Base-by-base conservation (phyloP, 176 grass and related monocot genomes). In the Triticum aestivum region DNA sequence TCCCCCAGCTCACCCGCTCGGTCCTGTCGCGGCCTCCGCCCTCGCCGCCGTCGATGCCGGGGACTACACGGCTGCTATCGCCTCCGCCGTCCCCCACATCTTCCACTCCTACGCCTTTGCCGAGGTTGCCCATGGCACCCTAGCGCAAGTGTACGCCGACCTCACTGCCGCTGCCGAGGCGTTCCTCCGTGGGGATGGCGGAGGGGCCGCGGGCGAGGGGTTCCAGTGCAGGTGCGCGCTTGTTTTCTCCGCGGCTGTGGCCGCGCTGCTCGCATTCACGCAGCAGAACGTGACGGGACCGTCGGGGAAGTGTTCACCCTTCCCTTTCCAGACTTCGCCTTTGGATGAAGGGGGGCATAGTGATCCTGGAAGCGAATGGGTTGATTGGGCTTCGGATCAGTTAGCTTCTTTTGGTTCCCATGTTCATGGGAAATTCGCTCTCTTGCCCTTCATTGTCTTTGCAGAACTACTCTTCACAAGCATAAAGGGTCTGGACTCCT, bases 211-310 rank as follows among this genome's bases (percentile, higher is more conserved):
- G 11, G 82, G 79, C 4, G 84, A 61, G 26, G 89, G 76, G 34
- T 54, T 82, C 56, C 91, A 93, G 37, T 61, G 83, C 47, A 89
- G 86, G 85, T 86, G 84, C 44, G 87, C 89, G 91, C 18, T 59
- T 59, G 54, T 59, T 59, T 18, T 59, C 54, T 59, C 54, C 54
- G 18, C 54, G 0, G 54, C 87, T 10, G 95, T 90, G 13, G 89
- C 95, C 5, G 91, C 91, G 34, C 75, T 97, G 73, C 91, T 97
- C 10, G 85, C 95, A n/a, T 97, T 97, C 88, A 91, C 85, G 14
- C 95, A 93, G 79, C 89, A 93, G 85, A 97, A 97, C 34, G 76
- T 97, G 33, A 86, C 95, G 26, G 95, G 95, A 82, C 95, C 95
- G 79, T 68, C 79, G 66, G 77, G 49, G 38, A 87, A 82, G 1